Evolutionary conservation across 164 flowering plant genomes (phyloP), one percentile per base, ranked within the genome.

Genomic region (Nelumbo lutea): DNA sequence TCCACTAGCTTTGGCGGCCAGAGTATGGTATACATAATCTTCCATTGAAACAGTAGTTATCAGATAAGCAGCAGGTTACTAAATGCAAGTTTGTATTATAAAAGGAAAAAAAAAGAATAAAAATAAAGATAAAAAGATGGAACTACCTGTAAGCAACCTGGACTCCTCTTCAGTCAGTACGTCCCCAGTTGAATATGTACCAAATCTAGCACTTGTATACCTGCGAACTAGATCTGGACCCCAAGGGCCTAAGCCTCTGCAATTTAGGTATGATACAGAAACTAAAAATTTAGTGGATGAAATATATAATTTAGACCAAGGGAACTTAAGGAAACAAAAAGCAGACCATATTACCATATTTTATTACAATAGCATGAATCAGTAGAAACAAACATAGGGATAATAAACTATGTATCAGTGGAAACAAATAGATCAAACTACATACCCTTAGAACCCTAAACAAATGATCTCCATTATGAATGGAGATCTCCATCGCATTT

Each of bases 161-260:
- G 93, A 85, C 48, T 90, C 96, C 47, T 87, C 88, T 61, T 80
- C 89, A 41, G 68, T 83, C 75, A 91, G 68, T 13, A 72, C 41
- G 2, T 70, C 75, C 9, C 90, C 96, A 55, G 73, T 56, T 70
- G 94, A 79, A 73, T 84, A 69, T 61, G 79, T 5, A 68, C 85
- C 83, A 80, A 93, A 91, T 71, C 97, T 83, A 64, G 80, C 79
- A 81, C 69, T 83, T 38, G 97, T 93, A 56, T 93, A 93, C 66
- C 59, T 81, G 55, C 80, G 83, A 58, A 91, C 93, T 47, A 94
- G 73, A 76, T 78, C 70, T 57, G 95, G 97, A 68, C 98, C 98
- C 88, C 88, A 91, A 68, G 97, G 98, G 72, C 98, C 96, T 78
- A 94, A 77, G 69, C 98, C 98, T 80, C 98, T 93, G 85, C 80